Conservation (phyloP, 139 green algal species). For the Volvox reticuliferus region DNA sequence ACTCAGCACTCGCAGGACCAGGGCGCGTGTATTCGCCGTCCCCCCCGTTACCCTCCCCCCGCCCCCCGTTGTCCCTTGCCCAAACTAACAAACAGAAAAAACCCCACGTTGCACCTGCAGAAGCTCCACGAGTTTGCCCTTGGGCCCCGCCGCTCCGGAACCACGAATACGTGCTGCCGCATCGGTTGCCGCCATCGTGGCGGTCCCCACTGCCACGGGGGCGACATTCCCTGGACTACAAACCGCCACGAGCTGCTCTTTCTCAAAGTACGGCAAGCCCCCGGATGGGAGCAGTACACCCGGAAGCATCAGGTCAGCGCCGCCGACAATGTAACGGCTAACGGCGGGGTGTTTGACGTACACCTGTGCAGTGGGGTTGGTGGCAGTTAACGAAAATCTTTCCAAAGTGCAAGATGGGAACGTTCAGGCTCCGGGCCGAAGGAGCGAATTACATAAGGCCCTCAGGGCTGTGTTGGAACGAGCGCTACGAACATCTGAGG, state of each 20-base stretch:
- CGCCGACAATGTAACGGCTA: slow-evolving; percentile 67
- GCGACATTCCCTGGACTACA: slow-evolving; percentile 70
- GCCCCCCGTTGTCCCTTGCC: background rate
- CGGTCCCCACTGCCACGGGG: slow-evolving; percentile 67
- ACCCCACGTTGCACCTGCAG: slow-evolving; percentile 57
- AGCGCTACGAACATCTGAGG: too few species aligned
- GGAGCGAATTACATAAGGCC: too few species aligned
- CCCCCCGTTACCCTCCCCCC: too few species aligned
- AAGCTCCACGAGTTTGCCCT: slow-evolving; percentile 70
- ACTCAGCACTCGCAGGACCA: too few species aligned
- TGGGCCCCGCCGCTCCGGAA: slow-evolving; percentile 17
- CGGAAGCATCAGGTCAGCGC: slow-evolving; percentile 82
- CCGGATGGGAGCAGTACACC: slow-evolving; percentile 51
- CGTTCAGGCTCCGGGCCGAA: too few species aligned
- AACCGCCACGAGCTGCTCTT: slow-evolving; percentile 59
- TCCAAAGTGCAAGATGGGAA: too few species aligned
- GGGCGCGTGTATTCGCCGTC: too few species aligned
- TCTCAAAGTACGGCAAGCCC: slow-evolving; percentile 44
- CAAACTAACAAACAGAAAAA: too few species aligned
- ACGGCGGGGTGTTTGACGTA: slow-evolving; percentile 72
- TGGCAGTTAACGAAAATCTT: too few species aligned
- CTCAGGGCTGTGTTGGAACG: too few species aligned
- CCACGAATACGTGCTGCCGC: background rate
- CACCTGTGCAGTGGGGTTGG: slow-evolving; percentile 38
- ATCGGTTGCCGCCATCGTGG: slow-evolving; percentile 58